Evolutionary conservation across 148 eudicot genomes (phyloP), one percentile per base, ranked within the genome.

Genomic region (Arbutus unedo): DNA sequence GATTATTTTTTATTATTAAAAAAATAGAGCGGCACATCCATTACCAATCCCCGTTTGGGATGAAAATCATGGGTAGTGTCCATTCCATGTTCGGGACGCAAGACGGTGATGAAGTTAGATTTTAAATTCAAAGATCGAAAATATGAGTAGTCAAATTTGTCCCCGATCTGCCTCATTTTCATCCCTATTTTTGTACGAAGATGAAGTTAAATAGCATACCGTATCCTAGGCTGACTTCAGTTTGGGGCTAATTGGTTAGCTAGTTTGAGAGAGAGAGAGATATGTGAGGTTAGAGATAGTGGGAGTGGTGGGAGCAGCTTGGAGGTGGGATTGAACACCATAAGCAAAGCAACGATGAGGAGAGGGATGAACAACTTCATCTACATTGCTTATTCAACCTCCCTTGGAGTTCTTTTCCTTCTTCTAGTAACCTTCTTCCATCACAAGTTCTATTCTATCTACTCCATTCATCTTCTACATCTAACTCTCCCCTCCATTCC

Each of bases 271-370:
- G 38, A 31, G 38, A 31, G 88, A 54, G 71, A 81, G 84, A 45
- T 47, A 53, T 81, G 82, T 45, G 82, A 14, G 56, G 56, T 0
- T 54, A 47, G 82, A 38, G 59, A 16, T 81, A 76, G 74, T 55
- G 4, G 57, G 62, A 31, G 16, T 84, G 53, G 3, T 86, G 13
- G 16, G 79, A 45, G 73, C 77, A 80, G 89, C 16, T 78, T 86
- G 55, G 87, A 86, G 77, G 89, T 86, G 0, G 82, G 88, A 3
- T 57, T 77, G 49, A 84, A 49, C 64, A 90, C 89, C 0, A 11
- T 90, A 11, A 74, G 86, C 81, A 90, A 90, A 81, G 91, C 80
- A 3, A 90, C 91, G 71, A 88, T 88, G 90, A 81, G 82, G 2
- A 79, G 83, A 49, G 90, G 91, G 47, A 78, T 90, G 81, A 90